These are phyloP conservation scores for Mollisiaceae sp. DNA, from an alignment of 2,329 filamentous ascomycete genomes.

Conservation along the genomic window DNA sequence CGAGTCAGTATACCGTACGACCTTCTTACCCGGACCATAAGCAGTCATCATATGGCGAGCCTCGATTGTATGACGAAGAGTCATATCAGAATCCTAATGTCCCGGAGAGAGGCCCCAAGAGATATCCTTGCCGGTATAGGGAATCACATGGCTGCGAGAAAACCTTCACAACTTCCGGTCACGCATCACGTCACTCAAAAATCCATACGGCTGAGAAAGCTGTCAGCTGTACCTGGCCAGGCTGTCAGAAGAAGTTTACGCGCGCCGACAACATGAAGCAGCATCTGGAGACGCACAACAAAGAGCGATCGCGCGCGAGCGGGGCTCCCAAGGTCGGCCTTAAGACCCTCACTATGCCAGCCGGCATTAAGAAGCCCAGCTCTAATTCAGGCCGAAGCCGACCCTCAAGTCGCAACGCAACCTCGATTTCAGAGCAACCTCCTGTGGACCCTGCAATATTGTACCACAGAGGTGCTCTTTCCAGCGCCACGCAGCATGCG, in stretches of 20 bases:
- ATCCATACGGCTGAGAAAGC: conserved; percentile 84
- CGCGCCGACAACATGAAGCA: conserved; percentile 89
- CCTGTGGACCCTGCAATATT: conserved; percentile 28
- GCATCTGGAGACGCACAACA: conserved; percentile 78
- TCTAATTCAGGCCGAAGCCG: conserved; percentile 38
- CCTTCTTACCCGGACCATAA: conserved; percentile 22
- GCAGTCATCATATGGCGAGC: conserved; percentile 26
- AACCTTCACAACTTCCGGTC: conserved; percentile 83
- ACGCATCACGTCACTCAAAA: conserved; percentile 84
- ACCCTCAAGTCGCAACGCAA: conserved; percentile 42
- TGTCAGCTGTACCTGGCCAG: conserved; percentile 68
- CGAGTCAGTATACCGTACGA: conserved; percentile 22
- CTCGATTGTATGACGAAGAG: conserved; percentile 35
- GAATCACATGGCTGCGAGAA: conserved; percentile 75
- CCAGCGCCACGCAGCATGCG: neutral
- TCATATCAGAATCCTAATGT: conserved; percentile 23
- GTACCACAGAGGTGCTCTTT: conserved; percentile 4
- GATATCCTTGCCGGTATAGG: conserved; percentile 75
- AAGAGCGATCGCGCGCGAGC: conserved; percentile 49
- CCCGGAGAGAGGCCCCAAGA: conserved; percentile 51
- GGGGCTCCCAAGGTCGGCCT: conserved; percentile 37
- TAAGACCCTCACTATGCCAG: conserved; percentile 37
- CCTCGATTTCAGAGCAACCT: conserved; percentile 15
- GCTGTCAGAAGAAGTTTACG: conserved; percentile 81
- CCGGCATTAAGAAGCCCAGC: conserved; percentile 41